Percentiles rank a stretch among this genome's conserved stretches.
Conservation (phyloP, 2,329 filamentous ascomycete genomes). For the Knoxdaviesia proteae region DNA sequence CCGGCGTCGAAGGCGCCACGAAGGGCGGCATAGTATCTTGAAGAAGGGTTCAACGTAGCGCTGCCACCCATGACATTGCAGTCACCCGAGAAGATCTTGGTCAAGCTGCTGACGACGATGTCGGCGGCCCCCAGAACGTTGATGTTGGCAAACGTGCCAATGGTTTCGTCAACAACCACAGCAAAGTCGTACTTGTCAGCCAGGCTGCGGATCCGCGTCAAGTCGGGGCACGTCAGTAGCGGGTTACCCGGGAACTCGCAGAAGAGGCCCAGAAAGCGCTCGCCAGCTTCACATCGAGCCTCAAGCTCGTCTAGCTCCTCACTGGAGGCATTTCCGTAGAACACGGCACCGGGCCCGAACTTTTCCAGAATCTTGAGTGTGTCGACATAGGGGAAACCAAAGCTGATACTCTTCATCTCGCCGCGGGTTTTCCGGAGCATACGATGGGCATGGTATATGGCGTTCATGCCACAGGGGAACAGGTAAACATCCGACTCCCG, state of each 20-base stretch:
- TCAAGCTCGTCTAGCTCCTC: slow-evolving; percentile 74
- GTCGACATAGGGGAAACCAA: slow-evolving; percentile 95
- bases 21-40: slow-evolving; percentile 49
- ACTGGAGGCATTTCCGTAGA: slow-evolving; percentile 64
- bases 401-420: slow-evolving; percentile 59
- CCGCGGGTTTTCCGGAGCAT: slow-evolving; percentile 45
- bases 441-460: slow-evolving; percentile 77
- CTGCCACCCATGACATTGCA: slow-evolving; percentile 96
- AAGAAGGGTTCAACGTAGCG: slow-evolving; percentile 39
- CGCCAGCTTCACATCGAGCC: slow-evolving; percentile 43
- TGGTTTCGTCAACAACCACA: slow-evolving; percentile 85
- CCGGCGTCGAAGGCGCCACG: slow-evolving; percentile 42
- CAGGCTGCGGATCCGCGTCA: slow-evolving; percentile 57
- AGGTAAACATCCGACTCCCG: slow-evolving; percentile 77
- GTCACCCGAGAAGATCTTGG: slow-evolving; percentile 93
- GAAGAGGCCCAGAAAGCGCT: slow-evolving; percentile 66
- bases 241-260: slow-evolving; percentile 94
- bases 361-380: slow-evolving; percentile 90
- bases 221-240: slow-evolving; percentile 64
- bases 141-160: slow-evolving; percentile 90
- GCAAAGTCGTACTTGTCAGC: slow-evolving; percentile 74
- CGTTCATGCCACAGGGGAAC: slow-evolving; percentile 80
- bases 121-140: slow-evolving; percentile 81
- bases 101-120: slow-evolving; percentile 81
- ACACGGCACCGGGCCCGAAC: slow-evolving; percentile 72